Base-by-base conservation (phyloP, 495 filamentous ascomycete genomes). In the Usnea hakonensis region DNA sequence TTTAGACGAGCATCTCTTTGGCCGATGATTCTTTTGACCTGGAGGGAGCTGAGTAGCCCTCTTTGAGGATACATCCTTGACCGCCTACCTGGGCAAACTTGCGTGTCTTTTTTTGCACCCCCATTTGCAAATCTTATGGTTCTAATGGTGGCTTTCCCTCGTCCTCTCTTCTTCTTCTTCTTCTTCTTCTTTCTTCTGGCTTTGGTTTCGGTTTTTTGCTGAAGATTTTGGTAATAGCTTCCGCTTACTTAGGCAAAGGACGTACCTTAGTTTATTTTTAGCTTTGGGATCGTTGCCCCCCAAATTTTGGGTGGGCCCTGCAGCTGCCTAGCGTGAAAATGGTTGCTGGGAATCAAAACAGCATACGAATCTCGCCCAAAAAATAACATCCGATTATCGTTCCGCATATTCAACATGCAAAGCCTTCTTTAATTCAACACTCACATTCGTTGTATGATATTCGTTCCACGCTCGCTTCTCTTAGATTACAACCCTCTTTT, bases 1-100 rank as follows among this genome's bases (percentile, higher is more conserved):
- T 82, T 81, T 43, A 81, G 71, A 53, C 79, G 75, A 21, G 71
- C 69, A 67, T 82, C 79, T 43, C 75, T 70, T 63, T 80, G 77
- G 53, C 79, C 74, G 35, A 82, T 81, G 44, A 82, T 67, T 33
- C 78, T 65, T 72, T 82, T 82, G 37, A 77, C 70, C 69, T 62
- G 65, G 56, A 17, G 28, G 14, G 13, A 33, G 13, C 21, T 41
- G 28, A 33, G 32, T 33, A 0, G 21, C 0, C 8, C 17, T 50
- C n/a, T 21, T 10, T 57, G 32, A 5, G n/a, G 10, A 17, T 37
- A 14, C 26, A 52, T 23, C 3, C 2, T 14, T 11, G 19, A 14
- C 3, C 2, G 55, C 61, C 13, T 36, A 72, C 70, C 41, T 65
- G 62, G 28, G 75, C 78, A 62, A 80, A 81, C 64, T 81, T 81